Evolutionary conservation across 495 filamentous ascomycete species (phyloP).

Genomic region (Aspergillus sparsus): DNA sequence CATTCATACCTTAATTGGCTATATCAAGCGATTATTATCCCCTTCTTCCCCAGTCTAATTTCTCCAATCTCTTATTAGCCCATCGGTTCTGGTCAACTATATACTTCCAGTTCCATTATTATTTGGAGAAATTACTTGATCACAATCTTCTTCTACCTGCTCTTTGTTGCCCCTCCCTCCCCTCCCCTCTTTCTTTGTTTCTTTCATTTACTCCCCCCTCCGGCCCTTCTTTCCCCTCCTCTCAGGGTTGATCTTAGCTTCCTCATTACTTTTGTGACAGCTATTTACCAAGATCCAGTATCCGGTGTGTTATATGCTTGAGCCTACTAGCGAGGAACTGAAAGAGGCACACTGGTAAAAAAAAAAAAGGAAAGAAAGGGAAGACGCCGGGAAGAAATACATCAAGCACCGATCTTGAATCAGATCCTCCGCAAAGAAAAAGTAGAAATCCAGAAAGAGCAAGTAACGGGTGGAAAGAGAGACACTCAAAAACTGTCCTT

Average conservation of each 20-base stretch:
- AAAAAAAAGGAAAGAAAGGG: constrained; percentile 1
- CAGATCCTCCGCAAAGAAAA: no score
- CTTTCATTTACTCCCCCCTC: neutral
- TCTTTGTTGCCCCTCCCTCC: neutral
- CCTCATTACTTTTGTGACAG: neutral
- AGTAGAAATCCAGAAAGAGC: neutral
- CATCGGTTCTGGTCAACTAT: constrained; percentile 4
- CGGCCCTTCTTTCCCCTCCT: neutral
- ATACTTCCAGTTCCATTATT: constrained; percentile 1
- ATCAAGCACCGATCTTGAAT: no score
- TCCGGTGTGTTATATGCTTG: neutral
- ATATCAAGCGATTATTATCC: constrained; percentile 14
- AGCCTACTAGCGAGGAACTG: neutral
- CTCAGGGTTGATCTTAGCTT: neutral
- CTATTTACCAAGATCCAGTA: no score
- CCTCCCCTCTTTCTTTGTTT: neutral
- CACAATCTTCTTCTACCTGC: neutral
- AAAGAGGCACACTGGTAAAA: neutral
- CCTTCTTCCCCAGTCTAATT: constrained; percentile 13
- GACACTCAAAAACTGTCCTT: constrained; percentile 4
- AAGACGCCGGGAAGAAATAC: neutral
- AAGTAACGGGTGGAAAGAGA: neutral
- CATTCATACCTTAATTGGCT: constrained; percentile 18
- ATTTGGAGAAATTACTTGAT: no score
- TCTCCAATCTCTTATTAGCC: neutral